A percentile compares a stretch with the other conserved stretches of the same genome.
Evolutionary conservation across 306 rosid genomes (phyloP).

Genomic region (Sechiopsis laciniata): DNA sequence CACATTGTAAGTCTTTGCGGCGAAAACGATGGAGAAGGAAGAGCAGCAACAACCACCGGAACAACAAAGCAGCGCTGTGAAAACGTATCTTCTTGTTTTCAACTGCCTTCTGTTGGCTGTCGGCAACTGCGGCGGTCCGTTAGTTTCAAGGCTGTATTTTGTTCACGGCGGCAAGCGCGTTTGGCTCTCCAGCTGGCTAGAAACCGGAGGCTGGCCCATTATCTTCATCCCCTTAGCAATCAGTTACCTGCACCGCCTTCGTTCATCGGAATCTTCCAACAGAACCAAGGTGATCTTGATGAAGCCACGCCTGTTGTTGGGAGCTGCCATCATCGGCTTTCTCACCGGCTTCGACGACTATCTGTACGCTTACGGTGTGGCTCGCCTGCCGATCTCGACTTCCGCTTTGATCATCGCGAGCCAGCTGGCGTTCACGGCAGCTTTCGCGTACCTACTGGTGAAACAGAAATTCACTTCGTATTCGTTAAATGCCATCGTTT

Average conservation of each 20-base stretch:
- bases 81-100: conserved; percentile 36
- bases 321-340: conserved; percentile 39
- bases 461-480: conserved; percentile 59
- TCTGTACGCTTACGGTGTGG: conserved; percentile 56
- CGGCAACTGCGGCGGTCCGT: conserved; percentile 53
- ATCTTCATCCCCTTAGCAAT: conserved; percentile 39
- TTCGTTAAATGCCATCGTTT: conserved; percentile 46
- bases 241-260: conserved; percentile 39
- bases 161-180: conserved; percentile 64
- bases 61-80: conserved; percentile 1
- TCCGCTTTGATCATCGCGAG: conserved; percentile 46
- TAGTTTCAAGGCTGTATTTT: conserved; percentile 66
- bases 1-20: background rate
- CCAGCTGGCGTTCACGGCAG: conserved; percentile 64
- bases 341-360: conserved; percentile 59
- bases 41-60: no score
- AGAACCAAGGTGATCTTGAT: conserved; percentile 29
- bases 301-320: conserved; percentile 35
- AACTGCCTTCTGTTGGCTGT: conserved; percentile 33
- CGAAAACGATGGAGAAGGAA: background rate
- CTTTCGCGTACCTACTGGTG: conserved; percentile 43
- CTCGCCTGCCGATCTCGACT: conserved; percentile 62
- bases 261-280: background rate
- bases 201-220: conserved; percentile 66
- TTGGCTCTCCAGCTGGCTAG: conserved; percentile 60